phyloP scores from a whole-genome alignment of 1,139 yeast species.

The Debaryomyces udenii region DNA sequence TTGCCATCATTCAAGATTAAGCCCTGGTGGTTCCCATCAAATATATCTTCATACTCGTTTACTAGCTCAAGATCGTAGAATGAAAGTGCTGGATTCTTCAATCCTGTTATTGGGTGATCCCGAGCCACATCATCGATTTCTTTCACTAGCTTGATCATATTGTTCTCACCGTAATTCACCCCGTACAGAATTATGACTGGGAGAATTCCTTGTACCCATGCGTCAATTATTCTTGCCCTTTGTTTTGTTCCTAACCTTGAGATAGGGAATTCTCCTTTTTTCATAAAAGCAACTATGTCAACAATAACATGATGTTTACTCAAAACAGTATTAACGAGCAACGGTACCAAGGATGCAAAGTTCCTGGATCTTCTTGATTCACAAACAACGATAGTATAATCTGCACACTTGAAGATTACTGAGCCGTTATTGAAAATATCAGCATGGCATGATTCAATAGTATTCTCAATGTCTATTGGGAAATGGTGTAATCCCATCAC shows the following conservation, averaged over 20 bases:
- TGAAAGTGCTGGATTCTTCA: conserved; percentile 47
- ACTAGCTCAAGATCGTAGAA: conserved; percentile 38
- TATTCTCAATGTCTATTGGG: conserved; percentile 78
- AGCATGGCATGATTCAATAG: conserved; percentile 69
- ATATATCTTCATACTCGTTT: conserved; percentile 31
- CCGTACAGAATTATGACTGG: conserved; percentile 50
- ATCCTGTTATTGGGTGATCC: conserved; percentile 46
- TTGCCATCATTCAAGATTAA: conserved; percentile 29
- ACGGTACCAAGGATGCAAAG: conserved; percentile 78
- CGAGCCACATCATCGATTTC: conserved; percentile 50
- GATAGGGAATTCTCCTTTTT: conserved; percentile 63
- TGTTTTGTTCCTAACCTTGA: conserved; percentile 78
- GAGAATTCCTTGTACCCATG: conserved; percentile 53
- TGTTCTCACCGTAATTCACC: conserved; percentile 67
- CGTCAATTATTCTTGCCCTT: conserved; percentile 67
- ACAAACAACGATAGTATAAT: conserved; percentile 75
- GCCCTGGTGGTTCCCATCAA: conserved; percentile 34
- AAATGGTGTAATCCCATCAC: conserved; percentile 90
- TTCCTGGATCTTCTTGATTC: conserved; percentile 59
- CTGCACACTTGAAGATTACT: conserved; percentile 83
- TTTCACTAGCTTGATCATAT: conserved; percentile 57
- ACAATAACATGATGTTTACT: conserved; percentile 84
- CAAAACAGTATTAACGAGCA: conserved; percentile 76
- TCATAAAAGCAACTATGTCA: conserved; percentile 82
- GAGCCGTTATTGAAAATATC: conserved; percentile 61